Evolutionary conservation across 805 yeast species (phyloP), one percentile per base, ranked within the genome.

Genomic region (Lachancea dasiensis): DNA sequence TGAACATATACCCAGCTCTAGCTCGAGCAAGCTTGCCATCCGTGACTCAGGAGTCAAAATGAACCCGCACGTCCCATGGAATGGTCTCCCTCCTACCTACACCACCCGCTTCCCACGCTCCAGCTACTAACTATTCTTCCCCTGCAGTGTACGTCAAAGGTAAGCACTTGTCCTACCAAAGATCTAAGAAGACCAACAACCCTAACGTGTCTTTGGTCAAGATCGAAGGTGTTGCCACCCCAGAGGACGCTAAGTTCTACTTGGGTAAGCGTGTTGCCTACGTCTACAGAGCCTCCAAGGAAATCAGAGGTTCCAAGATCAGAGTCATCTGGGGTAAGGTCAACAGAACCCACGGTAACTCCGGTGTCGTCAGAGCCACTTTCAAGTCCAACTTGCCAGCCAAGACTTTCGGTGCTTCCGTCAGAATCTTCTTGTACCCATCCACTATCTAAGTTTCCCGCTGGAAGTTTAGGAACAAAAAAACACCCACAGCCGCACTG

Each of bases 291-390:
- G 95, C 95, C 68, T 73, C 84, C 65, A 92, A 87, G 79, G 97
- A 89, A 77, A 73, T 89, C 68, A 85, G 95, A 82, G 97, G 97
- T 72, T 75, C 97, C 63, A 90, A 92, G 80, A 86, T 90, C 78
- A 86, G 97, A 79, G 97, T 92, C 65, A 87, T 92, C 77, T 92
- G 98, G 98, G 98, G 98, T 73, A 90, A 90, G 79, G 79, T 92
- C 60, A 76, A 94, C 75, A 89, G 97, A 82, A 77, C 97, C 60
- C 98, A 92, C 83, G 98, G 98, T 73, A 86, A 79, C 89, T 75
- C 81, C 64, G 98, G 98, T 76, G 76, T 86, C 58, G 96, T 92
- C 61, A 90, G 98, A 77, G 97, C 98, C 65, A 86, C 81, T 75
- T 92, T 92, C 95, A 89, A 86, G 78, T 79, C 84, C 74, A 92